These are phyloP conservation scores for Sugiyamaella sp. DNA, from an alignment of 1,139 yeast genomes.

Conservation along the genomic window DNA sequence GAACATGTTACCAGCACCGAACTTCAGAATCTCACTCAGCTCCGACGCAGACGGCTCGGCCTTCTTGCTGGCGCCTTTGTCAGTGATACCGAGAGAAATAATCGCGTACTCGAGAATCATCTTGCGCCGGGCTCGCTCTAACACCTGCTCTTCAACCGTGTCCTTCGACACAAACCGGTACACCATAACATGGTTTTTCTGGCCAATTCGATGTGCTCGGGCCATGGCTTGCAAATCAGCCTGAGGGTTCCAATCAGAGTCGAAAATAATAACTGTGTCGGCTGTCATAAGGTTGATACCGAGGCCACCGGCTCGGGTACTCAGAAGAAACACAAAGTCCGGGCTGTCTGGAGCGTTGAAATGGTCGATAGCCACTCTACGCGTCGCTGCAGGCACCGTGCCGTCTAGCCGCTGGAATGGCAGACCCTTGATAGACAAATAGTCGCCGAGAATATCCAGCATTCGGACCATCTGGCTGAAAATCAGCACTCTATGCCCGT, in stretches of 20 bases:
- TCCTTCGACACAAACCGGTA: slow-evolving; percentile 96
- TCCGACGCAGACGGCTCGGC: slow-evolving; percentile 83
- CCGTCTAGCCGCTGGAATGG: slow-evolving; percentile 95
- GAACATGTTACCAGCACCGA: slow-evolving; percentile 99
- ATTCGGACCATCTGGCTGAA: slow-evolving; percentile 98
- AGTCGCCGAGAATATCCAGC: slow-evolving; percentile 94
- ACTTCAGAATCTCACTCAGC: slow-evolving; percentile 87
- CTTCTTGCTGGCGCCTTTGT: slow-evolving; percentile 56
- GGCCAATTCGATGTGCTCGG: slow-evolving; percentile 98
- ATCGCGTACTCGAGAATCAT: slow-evolving; percentile 98
- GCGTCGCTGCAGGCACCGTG: slow-evolving; percentile 90
- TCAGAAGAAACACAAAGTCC: slow-evolving; percentile 86
- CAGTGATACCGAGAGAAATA: slow-evolving; percentile 93
- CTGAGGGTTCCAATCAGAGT: slow-evolving; percentile 99
- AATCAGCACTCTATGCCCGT: slow-evolving; percentile 93
- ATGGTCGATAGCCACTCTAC: slow-evolving; percentile 94
- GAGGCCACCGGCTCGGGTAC: slow-evolving; percentile 98
- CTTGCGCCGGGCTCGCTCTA: slow-evolving; percentile 95
- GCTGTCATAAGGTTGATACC: slow-evolving; percentile 99
- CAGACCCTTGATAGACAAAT: slow-evolving; percentile 84
- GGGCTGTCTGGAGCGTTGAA: slow-evolving; percentile 92
- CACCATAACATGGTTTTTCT: slow-evolving; percentile 95
- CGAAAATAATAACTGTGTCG: slow-evolving; percentile 95
- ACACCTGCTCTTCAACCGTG: slow-evolving; percentile 94
- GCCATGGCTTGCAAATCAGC: slow-evolving; percentile 99